These are phyloP conservation scores for Musa balbisiana DNA, from an alignment of 202 grass and related monocot species.

Conservation along the genomic window DNA sequence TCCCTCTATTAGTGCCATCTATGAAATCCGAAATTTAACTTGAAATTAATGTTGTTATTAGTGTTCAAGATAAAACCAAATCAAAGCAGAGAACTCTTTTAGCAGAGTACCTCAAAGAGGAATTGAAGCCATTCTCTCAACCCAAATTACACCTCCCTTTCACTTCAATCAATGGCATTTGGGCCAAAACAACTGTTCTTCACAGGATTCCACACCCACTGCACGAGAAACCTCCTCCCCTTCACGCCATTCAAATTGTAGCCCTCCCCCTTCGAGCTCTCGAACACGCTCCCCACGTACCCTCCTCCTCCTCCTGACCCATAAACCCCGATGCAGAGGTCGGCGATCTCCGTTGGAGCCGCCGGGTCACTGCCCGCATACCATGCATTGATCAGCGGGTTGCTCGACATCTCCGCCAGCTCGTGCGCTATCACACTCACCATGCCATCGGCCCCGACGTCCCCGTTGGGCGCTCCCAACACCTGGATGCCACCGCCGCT, in stretches of 20 bases:
- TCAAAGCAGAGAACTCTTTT: too few relatives aligned
- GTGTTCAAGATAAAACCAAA: too few relatives aligned
- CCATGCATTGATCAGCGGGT: slow-evolving; percentile 74
- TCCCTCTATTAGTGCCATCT: too few relatives aligned
- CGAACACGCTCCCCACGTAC: slow-evolving; percentile 59
- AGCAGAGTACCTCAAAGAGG: too few relatives aligned
- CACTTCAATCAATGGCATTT: slow-evolving; percentile 42
- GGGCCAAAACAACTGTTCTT: slow-evolving; percentile 59
- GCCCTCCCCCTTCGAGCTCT: slow-evolving; percentile 32
- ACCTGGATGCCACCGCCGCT: slow-evolving; percentile 11
- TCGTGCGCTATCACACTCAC: slow-evolving; percentile 68
- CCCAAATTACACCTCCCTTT: too few relatives aligned
- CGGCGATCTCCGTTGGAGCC: slow-evolving; percentile 81
- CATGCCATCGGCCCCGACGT: slow-evolving; percentile 66
- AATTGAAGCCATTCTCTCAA: too few relatives aligned
- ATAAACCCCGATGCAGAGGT: slow-evolving; percentile 69
- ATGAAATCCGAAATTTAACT: too few relatives aligned
- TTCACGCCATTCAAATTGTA: slow-evolving; percentile 80
- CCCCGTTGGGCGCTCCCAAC: slow-evolving; percentile 51
- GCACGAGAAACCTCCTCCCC: slow-evolving; percentile 65
- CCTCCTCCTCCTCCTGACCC: slow-evolving; percentile 62
- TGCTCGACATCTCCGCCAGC: slow-evolving; percentile 59
- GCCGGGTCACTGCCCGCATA: slow-evolving; percentile 61
- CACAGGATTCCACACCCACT: slow-evolving; percentile 79
- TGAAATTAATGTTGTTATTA: too few relatives aligned